Evolutionary conservation across 345 rosid genomes (phyloP).

Genomic region (Cardamine resedifolia): DNA sequence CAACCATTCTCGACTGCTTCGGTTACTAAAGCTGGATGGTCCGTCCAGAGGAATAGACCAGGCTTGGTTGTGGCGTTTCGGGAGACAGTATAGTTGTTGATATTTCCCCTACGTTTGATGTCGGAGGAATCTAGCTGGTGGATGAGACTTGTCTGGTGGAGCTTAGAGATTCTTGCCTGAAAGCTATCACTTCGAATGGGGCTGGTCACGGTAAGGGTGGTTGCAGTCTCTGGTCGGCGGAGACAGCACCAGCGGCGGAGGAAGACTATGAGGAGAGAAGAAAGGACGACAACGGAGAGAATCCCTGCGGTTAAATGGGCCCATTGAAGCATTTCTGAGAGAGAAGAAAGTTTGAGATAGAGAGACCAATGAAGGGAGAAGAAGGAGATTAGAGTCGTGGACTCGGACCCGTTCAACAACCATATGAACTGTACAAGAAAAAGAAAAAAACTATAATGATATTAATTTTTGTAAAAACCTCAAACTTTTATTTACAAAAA

Average conservation of each 20-base stretch:
- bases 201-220: conserved; percentile 24
- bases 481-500: not conserved
- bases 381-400: conserved; percentile 33
- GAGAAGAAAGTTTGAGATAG: not conserved
- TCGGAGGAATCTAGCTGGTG: conserved; percentile 45
- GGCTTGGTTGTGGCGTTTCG: conserved; percentile 42
- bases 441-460: not conserved
- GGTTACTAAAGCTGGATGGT: conserved; percentile 65
- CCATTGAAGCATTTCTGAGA: conserved; percentile 45
- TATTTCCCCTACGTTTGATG: conserved; percentile 48
- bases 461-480: not conserved
- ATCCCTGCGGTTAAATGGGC: conserved; percentile 36
- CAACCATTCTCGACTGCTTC: conserved; percentile 88
- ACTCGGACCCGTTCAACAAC: conserved; percentile 55
- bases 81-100: conserved; percentile 42
- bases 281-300: conserved; percentile 30
- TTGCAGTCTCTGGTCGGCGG: conserved; percentile 18
- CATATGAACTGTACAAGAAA: not conserved
- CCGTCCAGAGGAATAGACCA: conserved; percentile 68
- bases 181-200: conserved; percentile 35
- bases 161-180: conserved; percentile 56
- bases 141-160: conserved; percentile 52
- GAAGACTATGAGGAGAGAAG: conserved; percentile 38
- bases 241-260: conserved; percentile 49
- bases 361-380: conserved; percentile 20